Conservation (phyloP, 2,329 filamentous ascomycete species). For the Bipolaris sorokiniana region DNA sequence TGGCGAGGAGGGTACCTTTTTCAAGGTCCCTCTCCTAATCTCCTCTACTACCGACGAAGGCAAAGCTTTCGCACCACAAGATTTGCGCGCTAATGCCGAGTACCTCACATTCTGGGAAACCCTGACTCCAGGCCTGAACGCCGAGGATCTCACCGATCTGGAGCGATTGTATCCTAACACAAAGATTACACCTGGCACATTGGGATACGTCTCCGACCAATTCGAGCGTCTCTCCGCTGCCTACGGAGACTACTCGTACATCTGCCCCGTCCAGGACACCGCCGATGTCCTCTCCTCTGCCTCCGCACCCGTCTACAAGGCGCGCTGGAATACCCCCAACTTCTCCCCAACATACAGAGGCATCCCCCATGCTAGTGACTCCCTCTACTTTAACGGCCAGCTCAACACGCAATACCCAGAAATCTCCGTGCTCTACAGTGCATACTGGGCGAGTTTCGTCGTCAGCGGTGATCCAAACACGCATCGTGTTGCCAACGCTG, state of each 20-base stretch:
- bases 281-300: slow-evolving; percentile 32
- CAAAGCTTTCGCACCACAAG: slow-evolving; percentile 37
- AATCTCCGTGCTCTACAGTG: slow-evolving; percentile 41
- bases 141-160: slow-evolving; percentile 38
- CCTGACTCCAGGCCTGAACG: slow-evolving; percentile 38
- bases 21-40: slow-evolving; percentile 42
- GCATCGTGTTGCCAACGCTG: slow-evolving; percentile 25
- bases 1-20: slow-evolving; percentile 44
- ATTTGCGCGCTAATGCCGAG: slow-evolving; percentile 47
- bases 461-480: slow-evolving; percentile 46
- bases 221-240: slow-evolving; percentile 55
- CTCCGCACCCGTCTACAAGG: slow-evolving; percentile 41
- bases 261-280: slow-evolving; percentile 46
- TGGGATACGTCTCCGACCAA: slow-evolving; percentile 52
- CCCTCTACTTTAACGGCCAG: slow-evolving; percentile 41
- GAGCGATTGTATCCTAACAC: slow-evolving; percentile 40
- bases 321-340: slow-evolving; percentile 46
- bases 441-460: slow-evolving; percentile 47
- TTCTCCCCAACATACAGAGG: slow-evolving; percentile 32
- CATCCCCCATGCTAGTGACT: slow-evolving; percentile 44
- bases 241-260: slow-evolving; percentile 46
- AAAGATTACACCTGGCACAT: slow-evolving; percentile 15
- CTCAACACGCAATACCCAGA: slow-evolving; percentile 36
- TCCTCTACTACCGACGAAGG: slow-evolving; percentile 49
- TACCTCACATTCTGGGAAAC: slow-evolving; percentile 43